These are phyloP conservation scores for Trichoderma polysporum DNA, from an alignment of 2,329 filamentous ascomycete species.

Conservation along the genomic window DNA sequence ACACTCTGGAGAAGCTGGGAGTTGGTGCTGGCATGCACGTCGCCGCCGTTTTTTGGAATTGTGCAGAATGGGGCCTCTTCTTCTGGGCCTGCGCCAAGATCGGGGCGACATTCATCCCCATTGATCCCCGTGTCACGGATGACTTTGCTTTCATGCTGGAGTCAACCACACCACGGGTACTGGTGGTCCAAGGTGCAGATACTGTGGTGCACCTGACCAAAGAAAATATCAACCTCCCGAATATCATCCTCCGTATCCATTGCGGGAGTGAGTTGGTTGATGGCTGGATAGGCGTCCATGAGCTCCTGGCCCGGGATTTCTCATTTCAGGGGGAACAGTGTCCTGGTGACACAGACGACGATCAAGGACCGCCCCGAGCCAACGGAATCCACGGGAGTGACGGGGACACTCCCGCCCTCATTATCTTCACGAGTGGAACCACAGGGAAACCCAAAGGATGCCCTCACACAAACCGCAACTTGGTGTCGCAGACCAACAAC, in stretches of 20 bases:
- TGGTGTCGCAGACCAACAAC: conserved; percentile 39
- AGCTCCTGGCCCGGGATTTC: conserved; percentile 17
- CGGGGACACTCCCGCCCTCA: conserved; percentile 34
- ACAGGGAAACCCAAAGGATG: conserved; percentile 49
- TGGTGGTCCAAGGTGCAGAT: conserved; percentile 36
- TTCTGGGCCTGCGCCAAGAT: conserved; percentile 40
- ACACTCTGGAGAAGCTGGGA: conserved; percentile 26
- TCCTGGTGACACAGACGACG: conserved; percentile 5
- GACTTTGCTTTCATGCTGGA: conserved; percentile 29
- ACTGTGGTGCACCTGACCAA: conserved; percentile 24
- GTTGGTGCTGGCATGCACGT: conserved; percentile 33
- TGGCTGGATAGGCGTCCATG: conserved; percentile 27
- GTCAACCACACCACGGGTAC: conserved; percentile 29
- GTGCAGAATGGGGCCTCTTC: conserved; percentile 40
- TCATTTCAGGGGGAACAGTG: neutral
- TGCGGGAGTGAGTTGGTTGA: conserved; percentile 26
- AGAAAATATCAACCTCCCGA: neutral
- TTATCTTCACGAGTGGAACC: conserved; percentile 52
- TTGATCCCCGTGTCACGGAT: conserved; percentile 32
- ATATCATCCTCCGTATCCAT: conserved; percentile 23
- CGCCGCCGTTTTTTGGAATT: conserved; percentile 37
- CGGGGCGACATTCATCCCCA: conserved; percentile 36
- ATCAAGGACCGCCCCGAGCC: conserved; percentile 13
- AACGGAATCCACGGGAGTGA: neutral
- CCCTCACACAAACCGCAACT: conserved; percentile 41